Base-by-base conservation (phyloP, 805 yeast genomes). In the Candida ascalaphidarum region DNA sequence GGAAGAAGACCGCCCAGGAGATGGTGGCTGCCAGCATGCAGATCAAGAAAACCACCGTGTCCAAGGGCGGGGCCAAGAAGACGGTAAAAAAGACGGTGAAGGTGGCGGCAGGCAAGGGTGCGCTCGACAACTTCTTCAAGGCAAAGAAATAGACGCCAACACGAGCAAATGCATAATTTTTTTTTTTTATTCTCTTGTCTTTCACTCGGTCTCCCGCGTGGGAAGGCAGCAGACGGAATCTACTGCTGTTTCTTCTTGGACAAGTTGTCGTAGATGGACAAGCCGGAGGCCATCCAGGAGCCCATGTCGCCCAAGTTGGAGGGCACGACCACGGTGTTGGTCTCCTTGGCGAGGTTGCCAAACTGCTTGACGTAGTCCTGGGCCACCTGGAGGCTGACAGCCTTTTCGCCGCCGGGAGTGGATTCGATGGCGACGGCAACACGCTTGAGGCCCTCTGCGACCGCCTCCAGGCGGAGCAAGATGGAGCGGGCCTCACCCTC, bases 301-400 rank as follows among this genome's bases (percentile, higher is more conserved):
- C 88, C 77, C 50, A 83, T 58, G 44, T 83, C 86, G 37, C 81
- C 78, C 49, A 83, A 55, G 31, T 77, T 78, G 8, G 85, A 69
- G 11, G 95, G 95, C 15, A 83, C 66, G 21, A 83, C 77, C 11
- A 84, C 67, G 1, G 92, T 80, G 46, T 81, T 83, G 18, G 79
- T 58, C 51, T 81, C 89, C 60, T 83, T 82, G 15, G 94, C 94
- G 43, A 83, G 63, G 43, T 82, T 77, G 27, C 81, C 79, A 48
- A 84, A 83, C 18, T 89, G 83, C 30, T 76, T 81, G 35, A 83
- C 81, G 50, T 83, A 83, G 47, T 78, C 81, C 48, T 81, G 88
- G 11, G 95, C 94, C 23, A 83, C 76, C 51, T 78, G 85, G 37
- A 84, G 65, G 13, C 79, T 61, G 21, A 83, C 85, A 7, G 94